phyloP scores from a whole-genome alignment of 768 basidiomycete genomes.

The Lactarius trivialis region DNA sequence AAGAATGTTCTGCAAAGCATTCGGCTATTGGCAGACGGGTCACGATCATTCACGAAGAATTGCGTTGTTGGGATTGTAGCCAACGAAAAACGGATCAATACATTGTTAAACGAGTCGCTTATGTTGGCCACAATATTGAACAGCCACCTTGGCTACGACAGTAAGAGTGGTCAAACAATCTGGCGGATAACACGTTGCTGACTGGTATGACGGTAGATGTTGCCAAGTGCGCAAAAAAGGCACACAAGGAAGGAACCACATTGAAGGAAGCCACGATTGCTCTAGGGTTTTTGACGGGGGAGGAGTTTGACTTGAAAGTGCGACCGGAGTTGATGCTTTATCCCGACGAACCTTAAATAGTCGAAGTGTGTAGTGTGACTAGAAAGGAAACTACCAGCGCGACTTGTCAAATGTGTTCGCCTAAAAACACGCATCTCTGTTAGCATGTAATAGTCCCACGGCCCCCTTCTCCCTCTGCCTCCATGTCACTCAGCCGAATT shows the following conservation, averaged over 20 bases:
- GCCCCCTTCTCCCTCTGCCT: conserved; percentile 3
- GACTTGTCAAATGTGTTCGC: conserved; percentile 17
- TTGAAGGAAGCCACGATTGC: conserved; percentile 90
- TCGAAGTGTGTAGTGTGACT: conserved; percentile 3
- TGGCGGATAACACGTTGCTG: background rate
- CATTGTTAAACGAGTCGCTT: conserved; percentile 87
- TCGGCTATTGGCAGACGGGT: conserved; percentile 85
- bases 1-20: conserved; percentile 97
- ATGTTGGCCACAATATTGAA: conserved; percentile 99
- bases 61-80: conserved; percentile 95
- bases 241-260: conserved; percentile 97
- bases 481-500: conserved; percentile 26
- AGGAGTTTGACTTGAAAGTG: conserved; percentile 94
- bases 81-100: conserved; percentile 88
- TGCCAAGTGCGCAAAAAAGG: conserved; percentile 97
- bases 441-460: conserved; percentile 18
- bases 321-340: conserved; percentile 86
- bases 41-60: conserved; percentile 93
- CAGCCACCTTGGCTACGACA: conserved; percentile 94
- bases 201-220: conserved; percentile 56
- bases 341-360: conserved; percentile 47
- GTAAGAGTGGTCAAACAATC: conserved; percentile 41
- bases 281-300: conserved; percentile 76
- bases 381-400: conserved; percentile 23
- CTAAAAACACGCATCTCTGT: background rate